phyloP scores from a whole-genome alignment of 352 stramenopile genomes.

The Hyaloperonospora brassicae region DNA sequence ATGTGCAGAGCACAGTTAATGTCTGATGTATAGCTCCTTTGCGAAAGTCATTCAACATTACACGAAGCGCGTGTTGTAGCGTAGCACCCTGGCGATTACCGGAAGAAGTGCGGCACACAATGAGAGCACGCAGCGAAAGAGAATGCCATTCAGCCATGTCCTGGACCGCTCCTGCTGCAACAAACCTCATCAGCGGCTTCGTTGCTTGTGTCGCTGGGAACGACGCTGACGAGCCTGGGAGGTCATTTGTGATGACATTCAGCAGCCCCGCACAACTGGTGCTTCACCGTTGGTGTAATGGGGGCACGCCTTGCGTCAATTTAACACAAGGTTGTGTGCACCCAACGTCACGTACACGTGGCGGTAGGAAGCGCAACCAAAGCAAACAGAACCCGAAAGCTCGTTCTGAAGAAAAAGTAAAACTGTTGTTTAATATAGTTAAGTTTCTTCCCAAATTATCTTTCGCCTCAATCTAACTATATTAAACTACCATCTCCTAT shows the following conservation, averaged over 20 bases:
- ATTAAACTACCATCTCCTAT: no score
- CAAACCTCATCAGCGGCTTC: conserved; percentile 53
- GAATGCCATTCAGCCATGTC: conserved; percentile 44
- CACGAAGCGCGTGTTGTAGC: conserved; percentile 44
- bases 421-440: no score
- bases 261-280: conserved; percentile 38
- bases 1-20: conserved; percentile 21
- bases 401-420: no score
- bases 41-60: conserved; percentile 51
- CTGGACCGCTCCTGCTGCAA: conserved; percentile 36
- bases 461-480: no score
- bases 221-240: conserved; percentile 14
- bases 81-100: conserved; percentile 27
- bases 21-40: conserved; percentile 23
- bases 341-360: no score
- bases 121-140: conserved; percentile 42
- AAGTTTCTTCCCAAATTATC: no score
- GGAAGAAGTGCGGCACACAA: conserved; percentile 38
- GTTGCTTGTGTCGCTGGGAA: conserved; percentile 10
- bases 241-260: conserved; percentile 28
- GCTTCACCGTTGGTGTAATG: conserved; percentile 32
- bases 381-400: no score
- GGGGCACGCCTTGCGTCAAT: background rate
- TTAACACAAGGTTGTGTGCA: no score
- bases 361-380: no score